Conservation (phyloP, 2,329 filamentous ascomycete genomes). For the Cladophialophora carrionii region DNA sequence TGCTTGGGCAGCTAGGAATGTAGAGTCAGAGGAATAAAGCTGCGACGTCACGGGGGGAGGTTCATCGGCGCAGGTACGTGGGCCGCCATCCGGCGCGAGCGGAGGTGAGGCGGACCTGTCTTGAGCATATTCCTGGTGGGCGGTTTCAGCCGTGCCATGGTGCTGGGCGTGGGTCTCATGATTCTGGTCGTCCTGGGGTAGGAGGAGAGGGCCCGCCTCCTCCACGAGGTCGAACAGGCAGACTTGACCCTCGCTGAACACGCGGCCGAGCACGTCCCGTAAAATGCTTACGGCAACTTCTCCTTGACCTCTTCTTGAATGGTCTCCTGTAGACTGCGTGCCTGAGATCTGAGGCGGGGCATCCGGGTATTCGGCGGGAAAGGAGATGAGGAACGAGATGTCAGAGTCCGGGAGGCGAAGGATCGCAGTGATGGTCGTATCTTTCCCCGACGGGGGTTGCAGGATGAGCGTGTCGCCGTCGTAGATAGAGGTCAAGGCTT, state of each 20-base stretch:
- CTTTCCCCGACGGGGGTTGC: conserved; percentile 17
- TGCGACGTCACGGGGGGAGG: background rate
- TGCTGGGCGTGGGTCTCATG: conserved; percentile 37
- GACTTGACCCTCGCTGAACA: conserved; percentile 74
- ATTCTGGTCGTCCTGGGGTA: conserved; percentile 63
- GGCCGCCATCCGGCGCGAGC: background rate
- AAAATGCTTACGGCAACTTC: conserved; percentile 71
- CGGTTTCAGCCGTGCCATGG: conserved; percentile 34
- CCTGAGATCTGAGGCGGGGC: conserved; percentile 73
- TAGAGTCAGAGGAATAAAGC: conserved; percentile 6
- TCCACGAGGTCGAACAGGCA: conserved; percentile 93
- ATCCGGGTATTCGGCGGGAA: conserved; percentile 74
- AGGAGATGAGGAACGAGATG: conserved; percentile 62
- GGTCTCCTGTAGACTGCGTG: conserved; percentile 74
- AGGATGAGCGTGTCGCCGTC: conserved; percentile 48
- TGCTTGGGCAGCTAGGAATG: conserved; percentile 41
- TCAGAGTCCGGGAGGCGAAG: conserved; percentile 65
- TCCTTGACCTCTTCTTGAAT: conserved; percentile 69
- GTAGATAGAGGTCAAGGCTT: conserved; percentile 62
- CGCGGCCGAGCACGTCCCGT: conserved; percentile 65
- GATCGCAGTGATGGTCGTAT: conserved; percentile 57
- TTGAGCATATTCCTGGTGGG: conserved; percentile 26
- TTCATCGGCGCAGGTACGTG: background rate
- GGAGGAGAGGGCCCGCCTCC: conserved; percentile 55
- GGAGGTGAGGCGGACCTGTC: conserved; percentile 35